phyloP scores from a whole-genome alignment of 129 eudicot genomes.

The Helianthus annuus region DNA sequence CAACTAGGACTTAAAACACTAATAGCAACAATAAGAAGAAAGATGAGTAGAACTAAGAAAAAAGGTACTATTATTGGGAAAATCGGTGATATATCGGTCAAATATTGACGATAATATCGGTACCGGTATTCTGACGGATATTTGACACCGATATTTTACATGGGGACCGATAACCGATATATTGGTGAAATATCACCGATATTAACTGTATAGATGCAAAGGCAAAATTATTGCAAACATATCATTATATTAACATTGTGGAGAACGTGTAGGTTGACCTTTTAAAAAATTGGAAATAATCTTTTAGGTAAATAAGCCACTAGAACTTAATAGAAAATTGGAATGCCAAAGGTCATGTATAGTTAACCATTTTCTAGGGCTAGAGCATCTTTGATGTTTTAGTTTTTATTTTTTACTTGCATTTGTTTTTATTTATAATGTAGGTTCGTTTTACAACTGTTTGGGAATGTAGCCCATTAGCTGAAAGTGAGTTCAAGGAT shows the following conservation, averaged over 20 bases:
- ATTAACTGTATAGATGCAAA: not conserved
- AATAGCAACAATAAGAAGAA: no score
- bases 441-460: slow-evolving; percentile 56
- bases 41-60: no score
- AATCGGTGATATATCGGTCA: no score
- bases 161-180: no score
- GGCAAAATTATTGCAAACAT: not conserved
- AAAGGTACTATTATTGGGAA: no score
- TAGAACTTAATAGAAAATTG: not conserved
- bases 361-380: not conserved
- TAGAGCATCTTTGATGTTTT: not conserved
- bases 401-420: slow-evolving; percentile 15
- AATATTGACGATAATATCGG: no score
- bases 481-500: slow-evolving; percentile 60
- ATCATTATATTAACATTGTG: not conserved
- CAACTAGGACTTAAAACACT: no score
- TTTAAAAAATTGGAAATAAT: not conserved
- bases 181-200: no score
- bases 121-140: no score
- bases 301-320: slow-evolving; percentile 3
- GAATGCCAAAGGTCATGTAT: slow-evolving; percentile 14
- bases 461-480: slow-evolving; percentile 69
- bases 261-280: not conserved
- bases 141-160: no score
- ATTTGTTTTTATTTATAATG: slow-evolving; percentile 25